Base-by-base conservation (phyloP, 805 yeast genomes). In the Myxozyma melibiosi region DNA sequence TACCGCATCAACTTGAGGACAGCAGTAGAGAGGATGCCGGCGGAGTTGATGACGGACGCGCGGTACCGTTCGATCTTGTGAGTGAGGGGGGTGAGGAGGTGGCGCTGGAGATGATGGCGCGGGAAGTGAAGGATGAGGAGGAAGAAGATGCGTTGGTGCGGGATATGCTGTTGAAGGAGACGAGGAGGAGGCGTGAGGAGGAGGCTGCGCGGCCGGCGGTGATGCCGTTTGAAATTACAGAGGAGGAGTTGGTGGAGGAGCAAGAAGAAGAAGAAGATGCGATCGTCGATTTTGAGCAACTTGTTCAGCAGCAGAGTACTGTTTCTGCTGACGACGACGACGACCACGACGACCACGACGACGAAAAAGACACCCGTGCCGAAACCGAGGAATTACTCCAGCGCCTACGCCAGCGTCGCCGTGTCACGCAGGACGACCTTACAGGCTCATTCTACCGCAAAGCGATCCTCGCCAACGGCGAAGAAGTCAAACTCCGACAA, bases 381-480 rank as follows among this genome's bases (percentile, higher is more conserved):
- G 42, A 35, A 2, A n/a, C 34, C 28, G 49, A 45, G 20, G 40
- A 30, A 2, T 30, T 13, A 45, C 18, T 37, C 16, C 31, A 13
- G 13, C 13, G 35, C 13, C 8, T 37, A 16, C 41, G 51, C 16
- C 31, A 24, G n/a, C 20, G 24, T 5, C 42, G 25, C 3, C 51
- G 51, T 16, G 16, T 4, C 18, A 16, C 20, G 20, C 18, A 4
- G 18, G 54, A 33, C 6, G 50, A 51, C 14, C 16, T 35, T 7
- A 35, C 45, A 3, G 16, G 18, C 24, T 13, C 55, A 25, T 55
- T 50, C 25, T 57, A 52, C 35, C 53, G 61, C 5, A 33, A 24
- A 4, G 61, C 57, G 2, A 49, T 37, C 11, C 35, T 35, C 7
- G 22, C 61, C 14, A 41, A 30, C 24, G 61, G 61, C 3, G 27